Conservation (phyloP, 2,329 filamentous ascomycete species). For the Alternaria arborescens region DNA sequence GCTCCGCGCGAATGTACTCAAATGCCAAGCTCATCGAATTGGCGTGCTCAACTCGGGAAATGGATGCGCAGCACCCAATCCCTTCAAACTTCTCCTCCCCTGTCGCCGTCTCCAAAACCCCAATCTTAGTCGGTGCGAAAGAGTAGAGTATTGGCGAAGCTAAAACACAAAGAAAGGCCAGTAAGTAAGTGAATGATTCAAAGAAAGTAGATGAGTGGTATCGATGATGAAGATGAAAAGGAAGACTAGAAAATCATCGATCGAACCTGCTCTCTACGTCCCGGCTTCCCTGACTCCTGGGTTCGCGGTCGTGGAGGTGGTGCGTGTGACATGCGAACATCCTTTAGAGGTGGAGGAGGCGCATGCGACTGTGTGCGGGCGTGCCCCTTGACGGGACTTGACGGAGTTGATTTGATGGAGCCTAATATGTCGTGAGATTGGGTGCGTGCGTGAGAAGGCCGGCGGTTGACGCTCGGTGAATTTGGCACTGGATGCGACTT, state of each 20-base stretch:
- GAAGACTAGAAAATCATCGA: slow-evolving; percentile 52
- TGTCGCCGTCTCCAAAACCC: slow-evolving; percentile 25
- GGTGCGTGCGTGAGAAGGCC: slow-evolving; percentile 39
- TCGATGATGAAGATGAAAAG: slow-evolving; percentile 32
- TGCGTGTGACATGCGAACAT: slow-evolving; percentile 35
- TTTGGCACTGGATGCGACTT: slow-evolving; percentile 28
- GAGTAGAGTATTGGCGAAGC: slow-evolving; percentile 28
- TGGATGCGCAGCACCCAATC: slow-evolving; percentile 30
- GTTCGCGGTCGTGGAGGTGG: slow-evolving; percentile 43
- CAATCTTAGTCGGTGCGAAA: slow-evolving; percentile 34
- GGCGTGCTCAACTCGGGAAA: slow-evolving; percentile 5
- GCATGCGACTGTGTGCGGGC: slow-evolving; percentile 44
- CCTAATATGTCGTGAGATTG: slow-evolving; percentile 39
- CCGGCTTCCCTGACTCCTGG: slow-evolving; percentile 32
- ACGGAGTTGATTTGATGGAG: slow-evolving; percentile 33
- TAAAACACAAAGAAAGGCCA: slow-evolving; percentile 36
- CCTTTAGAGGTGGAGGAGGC: slow-evolving; percentile 43
- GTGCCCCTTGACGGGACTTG: slow-evolving; percentile 45
- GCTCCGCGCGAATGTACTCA: background rate
- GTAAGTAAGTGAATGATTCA: slow-evolving; percentile 39
- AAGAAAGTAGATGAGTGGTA: slow-evolving; percentile 27
- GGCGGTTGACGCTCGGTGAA: slow-evolving; percentile 19
- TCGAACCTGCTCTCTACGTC: slow-evolving; percentile 51
- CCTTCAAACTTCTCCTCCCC: slow-evolving; percentile 15
- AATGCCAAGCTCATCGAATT: slow-evolving; percentile 3